phyloP scores from a whole-genome alignment of 2,329 filamentous ascomycete species.

The Celoporthe dispersa region DNA sequence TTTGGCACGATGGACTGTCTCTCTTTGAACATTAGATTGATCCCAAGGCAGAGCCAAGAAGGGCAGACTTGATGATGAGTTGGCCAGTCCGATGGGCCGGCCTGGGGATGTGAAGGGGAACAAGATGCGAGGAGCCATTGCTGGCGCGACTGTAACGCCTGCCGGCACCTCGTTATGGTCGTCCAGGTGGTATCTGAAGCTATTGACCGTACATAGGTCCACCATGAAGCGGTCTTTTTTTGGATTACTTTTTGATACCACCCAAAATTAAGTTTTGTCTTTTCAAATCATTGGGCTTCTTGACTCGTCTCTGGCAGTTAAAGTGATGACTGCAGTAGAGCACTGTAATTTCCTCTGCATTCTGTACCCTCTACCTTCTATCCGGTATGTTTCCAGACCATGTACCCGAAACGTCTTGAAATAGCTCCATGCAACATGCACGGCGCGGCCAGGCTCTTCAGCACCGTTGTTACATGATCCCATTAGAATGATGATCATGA shows the following conservation, averaged over 20 bases:
- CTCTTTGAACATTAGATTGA: not conserved
- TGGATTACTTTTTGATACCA: conserved; percentile 6
- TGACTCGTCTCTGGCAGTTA: too few relatives aligned
- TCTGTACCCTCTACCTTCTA: not conserved
- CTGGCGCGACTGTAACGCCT: not conserved
- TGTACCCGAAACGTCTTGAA: not conserved
- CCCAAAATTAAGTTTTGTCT: not conserved
- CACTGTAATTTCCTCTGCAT: not conserved
- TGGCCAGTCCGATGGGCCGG: not conserved
- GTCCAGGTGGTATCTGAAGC: not conserved
- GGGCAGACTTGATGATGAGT: not conserved
- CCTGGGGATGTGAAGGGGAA: not conserved
- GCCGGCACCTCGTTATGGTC: not conserved
- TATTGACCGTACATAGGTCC: not conserved
- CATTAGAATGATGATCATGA: not conserved
- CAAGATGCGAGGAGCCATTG: not conserved
- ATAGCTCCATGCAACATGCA: not conserved
- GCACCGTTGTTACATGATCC: not conserved
- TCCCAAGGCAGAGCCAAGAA: not conserved
- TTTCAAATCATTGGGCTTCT: not conserved
- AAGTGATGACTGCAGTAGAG: not conserved
- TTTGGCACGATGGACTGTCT: not conserved
- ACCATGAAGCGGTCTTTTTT: not conserved
- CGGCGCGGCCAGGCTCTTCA: not conserved
- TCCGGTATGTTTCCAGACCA: not conserved